These are phyloP conservation scores for Penicillium paneum DNA, from an alignment of 2,329 filamentous ascomycete species.

Conservation along the genomic window DNA sequence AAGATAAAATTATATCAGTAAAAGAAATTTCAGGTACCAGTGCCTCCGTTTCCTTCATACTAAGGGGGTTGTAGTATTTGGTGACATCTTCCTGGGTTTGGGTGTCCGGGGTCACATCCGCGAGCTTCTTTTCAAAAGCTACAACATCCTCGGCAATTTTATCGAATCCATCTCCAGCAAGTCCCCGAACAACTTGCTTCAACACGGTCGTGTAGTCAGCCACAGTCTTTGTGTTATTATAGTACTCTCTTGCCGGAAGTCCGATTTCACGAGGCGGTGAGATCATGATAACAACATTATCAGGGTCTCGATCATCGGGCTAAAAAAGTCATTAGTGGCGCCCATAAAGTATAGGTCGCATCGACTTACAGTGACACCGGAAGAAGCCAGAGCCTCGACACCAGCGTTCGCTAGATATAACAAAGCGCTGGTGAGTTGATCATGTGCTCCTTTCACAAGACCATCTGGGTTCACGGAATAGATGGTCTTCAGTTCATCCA, in stretches of 20 bases:
- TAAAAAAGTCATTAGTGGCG: constrained; percentile 14
- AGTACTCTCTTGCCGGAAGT: constrained; percentile 62
- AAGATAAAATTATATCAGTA: constrained; percentile 49
- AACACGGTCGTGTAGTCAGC: constrained; percentile 50
- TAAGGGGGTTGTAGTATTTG: constrained; percentile 65
- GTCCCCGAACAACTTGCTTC: constrained; percentile 40
- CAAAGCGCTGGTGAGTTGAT: constrained; percentile 36
- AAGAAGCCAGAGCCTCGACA: constrained; percentile 34
- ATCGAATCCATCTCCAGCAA: constrained; percentile 33
- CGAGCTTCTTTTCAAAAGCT: constrained; percentile 60
- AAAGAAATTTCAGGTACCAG: constrained; percentile 58
- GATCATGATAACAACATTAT: constrained; percentile 50
- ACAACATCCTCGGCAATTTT: constrained; percentile 45
- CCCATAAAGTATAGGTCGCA: neutral
- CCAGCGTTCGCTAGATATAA: constrained; percentile 39
- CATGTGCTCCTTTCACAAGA: constrained; percentile 17
- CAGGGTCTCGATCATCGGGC: constrained; percentile 55
- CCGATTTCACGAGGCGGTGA: constrained; percentile 50
- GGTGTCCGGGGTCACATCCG: constrained; percentile 56
- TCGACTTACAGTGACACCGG: constrained; percentile 33
- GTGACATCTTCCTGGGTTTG: constrained; percentile 61
- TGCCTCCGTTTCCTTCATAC: constrained; percentile 53
- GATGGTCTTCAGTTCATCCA: constrained; percentile 51
- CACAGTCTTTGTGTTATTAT: constrained; percentile 54
- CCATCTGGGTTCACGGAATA: constrained; percentile 40